Evolutionary conservation across 352 stramenopile species (phyloP).

Genomic region (Phytopythium aichiense): DNA sequence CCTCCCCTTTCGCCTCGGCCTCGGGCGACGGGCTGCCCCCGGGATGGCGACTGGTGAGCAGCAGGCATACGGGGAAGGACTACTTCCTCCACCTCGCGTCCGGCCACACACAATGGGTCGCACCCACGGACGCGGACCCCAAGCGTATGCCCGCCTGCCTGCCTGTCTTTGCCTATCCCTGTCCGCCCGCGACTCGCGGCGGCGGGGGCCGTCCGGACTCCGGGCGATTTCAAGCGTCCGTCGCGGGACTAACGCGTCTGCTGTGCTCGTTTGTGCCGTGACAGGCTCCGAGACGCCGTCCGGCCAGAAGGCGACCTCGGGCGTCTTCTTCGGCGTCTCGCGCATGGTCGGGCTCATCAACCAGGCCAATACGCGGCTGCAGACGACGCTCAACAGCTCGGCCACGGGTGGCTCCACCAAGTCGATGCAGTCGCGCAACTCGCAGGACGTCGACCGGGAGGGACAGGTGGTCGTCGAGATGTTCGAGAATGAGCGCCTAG

Average conservation of each 20-base stretch:
- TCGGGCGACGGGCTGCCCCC: constrained; percentile 33
- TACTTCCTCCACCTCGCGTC: constrained; percentile 75
- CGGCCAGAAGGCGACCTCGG: constrained; percentile 29
- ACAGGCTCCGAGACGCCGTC: constrained; percentile 28
- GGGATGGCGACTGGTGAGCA: constrained; percentile 69
- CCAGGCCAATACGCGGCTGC: constrained; percentile 64
- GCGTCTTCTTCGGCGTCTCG: constrained; percentile 66
- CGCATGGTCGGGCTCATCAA: constrained; percentile 67
- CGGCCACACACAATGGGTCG: constrained; percentile 64
- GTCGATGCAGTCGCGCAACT: constrained; percentile 31
- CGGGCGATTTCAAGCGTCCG: background rate
- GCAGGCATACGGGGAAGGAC: constrained; percentile 54
- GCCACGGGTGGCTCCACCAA: constrained; percentile 17
- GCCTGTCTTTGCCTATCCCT: constrained; percentile 2
- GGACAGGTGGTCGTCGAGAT: constrained; percentile 71
- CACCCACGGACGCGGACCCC: constrained; percentile 56
- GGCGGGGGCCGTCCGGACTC: background rate
- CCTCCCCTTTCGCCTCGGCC: too few species aligned
- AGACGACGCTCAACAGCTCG: constrained; percentile 57
- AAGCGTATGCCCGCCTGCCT: constrained; percentile 40
- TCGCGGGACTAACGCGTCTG: background rate
- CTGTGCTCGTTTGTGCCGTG: constrained; percentile 4
- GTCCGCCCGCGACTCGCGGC: background rate
- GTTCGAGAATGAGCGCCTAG: constrained; percentile 85
- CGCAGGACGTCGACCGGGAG: constrained; percentile 61